Conservation (phyloP, 768 basidiomycete genomes). For the Termitomyces sp. region DNA sequence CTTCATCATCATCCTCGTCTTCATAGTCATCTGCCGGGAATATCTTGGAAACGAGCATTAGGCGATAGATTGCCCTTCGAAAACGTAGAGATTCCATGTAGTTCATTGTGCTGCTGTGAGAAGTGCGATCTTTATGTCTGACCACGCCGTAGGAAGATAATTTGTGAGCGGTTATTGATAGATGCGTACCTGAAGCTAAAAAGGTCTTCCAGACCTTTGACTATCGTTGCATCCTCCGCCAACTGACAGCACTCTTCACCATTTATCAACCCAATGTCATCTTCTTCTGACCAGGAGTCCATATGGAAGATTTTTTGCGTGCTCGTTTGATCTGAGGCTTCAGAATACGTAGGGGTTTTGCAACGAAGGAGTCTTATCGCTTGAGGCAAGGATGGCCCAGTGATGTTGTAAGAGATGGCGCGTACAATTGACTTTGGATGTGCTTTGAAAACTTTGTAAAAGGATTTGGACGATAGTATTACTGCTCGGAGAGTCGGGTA, state of each 20-base stretch:
- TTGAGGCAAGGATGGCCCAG: constrained; percentile 25
- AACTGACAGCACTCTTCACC: constrained; percentile 18
- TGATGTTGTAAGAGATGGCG: constrained; percentile 21
- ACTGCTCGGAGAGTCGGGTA: constrained; percentile 20
- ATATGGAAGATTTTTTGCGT: neutral
- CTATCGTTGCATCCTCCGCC: constrained; percentile 17
- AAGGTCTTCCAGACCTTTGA: constrained; percentile 27
- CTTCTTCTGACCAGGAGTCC: constrained; percentile 6
- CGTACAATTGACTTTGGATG: constrained; percentile 25
- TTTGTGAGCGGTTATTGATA: neutral
- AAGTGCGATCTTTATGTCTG: constrained; percentile 33
- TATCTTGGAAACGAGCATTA: constrained; percentile 11
- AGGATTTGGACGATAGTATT: constrained; percentile 23
- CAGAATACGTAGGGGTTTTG: constrained; percentile 1
- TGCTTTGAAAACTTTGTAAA: constrained; percentile 21
- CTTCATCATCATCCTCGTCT: neutral
- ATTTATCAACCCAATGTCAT: constrained; percentile 13
- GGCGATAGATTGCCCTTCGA: constrained; percentile 14
- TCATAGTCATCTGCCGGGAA: constrained; percentile 5
- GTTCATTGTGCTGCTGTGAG: constrained; percentile 22
- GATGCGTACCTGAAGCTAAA: constrained; percentile 32
- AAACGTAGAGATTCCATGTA: constrained; percentile 23
- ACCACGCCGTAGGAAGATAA: constrained; percentile 11
- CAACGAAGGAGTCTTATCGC: constrained; percentile 21
- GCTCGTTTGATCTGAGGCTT: neutral